phyloP scores from a whole-genome alignment of 805 yeast genomes.

The Wickerhamiella spandovensis region DNA sequence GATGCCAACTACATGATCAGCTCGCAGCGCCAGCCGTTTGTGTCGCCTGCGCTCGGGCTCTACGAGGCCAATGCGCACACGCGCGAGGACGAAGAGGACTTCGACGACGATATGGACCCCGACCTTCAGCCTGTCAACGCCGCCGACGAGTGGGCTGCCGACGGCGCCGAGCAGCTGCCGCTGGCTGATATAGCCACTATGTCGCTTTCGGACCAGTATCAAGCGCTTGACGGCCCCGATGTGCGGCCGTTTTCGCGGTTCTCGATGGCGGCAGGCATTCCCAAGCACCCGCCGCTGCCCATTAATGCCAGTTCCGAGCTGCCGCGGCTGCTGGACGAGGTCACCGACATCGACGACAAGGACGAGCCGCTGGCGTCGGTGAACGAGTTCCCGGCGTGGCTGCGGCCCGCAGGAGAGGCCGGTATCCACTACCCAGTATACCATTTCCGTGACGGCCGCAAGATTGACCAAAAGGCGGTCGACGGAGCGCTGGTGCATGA shows the following conservation, averaged over 20 bases:
- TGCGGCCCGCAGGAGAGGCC: background rate
- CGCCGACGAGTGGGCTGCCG: background rate
- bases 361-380: background rate
- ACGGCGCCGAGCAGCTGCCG: background rate
- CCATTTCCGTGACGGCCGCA: background rate
- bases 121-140: background rate
- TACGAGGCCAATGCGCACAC: background rate
- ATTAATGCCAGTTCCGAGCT: background rate
- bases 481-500: background rate
- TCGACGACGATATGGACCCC: background rate
- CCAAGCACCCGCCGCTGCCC: background rate
- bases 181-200: background rate
- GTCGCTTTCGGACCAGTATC: background rate
- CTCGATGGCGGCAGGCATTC: background rate
- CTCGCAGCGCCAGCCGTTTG: slow-evolving; percentile 12
- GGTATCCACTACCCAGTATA: background rate
- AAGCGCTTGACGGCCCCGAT: background rate
- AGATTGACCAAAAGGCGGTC: background rate
- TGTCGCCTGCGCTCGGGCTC: background rate
- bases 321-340: background rate
- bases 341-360: too few relatives aligned
- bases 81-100: background rate
- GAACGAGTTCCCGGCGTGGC: background rate
- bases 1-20: slow-evolving; percentile 10
- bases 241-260: background rate